phyloP scores from a whole-genome alignment of 1,139 yeast species.

The Taphrina wiesneri region DNA sequence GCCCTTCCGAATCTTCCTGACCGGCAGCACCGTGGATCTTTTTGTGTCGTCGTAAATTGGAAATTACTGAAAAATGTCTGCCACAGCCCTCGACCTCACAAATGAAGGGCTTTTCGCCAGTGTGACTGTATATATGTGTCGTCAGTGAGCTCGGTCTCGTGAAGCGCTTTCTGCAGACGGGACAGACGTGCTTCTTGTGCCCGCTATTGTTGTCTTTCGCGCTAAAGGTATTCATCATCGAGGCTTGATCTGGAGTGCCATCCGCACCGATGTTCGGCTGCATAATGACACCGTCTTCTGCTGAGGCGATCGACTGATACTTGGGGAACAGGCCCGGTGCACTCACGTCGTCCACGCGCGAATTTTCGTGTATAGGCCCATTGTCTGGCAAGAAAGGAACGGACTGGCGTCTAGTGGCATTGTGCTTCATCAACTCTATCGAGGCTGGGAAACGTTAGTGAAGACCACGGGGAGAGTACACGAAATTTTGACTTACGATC shows the following conservation, averaged over 20 bases:
- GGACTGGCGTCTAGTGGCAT: background rate
- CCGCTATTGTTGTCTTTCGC: slow-evolving; percentile 22
- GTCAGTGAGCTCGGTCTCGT: slow-evolving; percentile 77
- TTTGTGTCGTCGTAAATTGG: slow-evolving; percentile 74
- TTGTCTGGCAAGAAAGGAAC: background rate
- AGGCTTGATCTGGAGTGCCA: slow-evolving; percentile 17
- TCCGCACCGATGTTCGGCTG: background rate
- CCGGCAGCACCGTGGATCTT: slow-evolving; percentile 35
- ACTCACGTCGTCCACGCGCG: slow-evolving; percentile 5
- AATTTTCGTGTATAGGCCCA: background rate
- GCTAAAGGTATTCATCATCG: slow-evolving; percentile 34
- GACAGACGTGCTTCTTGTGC: slow-evolving; percentile 51
- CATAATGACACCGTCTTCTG: background rate
- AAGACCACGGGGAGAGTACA: no score
- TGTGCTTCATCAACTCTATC: background rate
- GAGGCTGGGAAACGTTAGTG: background rate
- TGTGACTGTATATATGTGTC: slow-evolving; percentile 79
- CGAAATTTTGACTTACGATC: background rate
- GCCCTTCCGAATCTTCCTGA: background rate
- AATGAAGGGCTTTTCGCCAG: slow-evolving; percentile 77
- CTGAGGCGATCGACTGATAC: background rate
- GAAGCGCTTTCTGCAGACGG: slow-evolving; percentile 70
- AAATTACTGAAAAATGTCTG: slow-evolving; percentile 70
- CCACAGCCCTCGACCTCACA: slow-evolving; percentile 71
- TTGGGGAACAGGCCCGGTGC: slow-evolving; percentile 1